Percentiles rank a stretch among this genome's conserved stretches.
Conservation (phyloP, 208 protist genomes). For the Acanthamoeba lugdunensis region DNA sequence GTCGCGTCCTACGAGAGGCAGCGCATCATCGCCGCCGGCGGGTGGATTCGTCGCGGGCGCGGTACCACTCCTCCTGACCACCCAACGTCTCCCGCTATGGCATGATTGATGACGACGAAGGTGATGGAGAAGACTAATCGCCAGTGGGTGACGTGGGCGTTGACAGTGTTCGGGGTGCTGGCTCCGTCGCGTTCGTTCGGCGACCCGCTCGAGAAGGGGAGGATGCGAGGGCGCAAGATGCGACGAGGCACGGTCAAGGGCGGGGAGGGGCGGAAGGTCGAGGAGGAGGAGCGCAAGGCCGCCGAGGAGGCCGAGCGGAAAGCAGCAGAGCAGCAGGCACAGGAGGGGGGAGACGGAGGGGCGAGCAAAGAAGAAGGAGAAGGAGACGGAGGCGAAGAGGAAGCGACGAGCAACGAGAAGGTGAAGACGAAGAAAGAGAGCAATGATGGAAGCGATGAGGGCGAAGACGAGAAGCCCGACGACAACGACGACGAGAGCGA, state of each 20-base stretch:
- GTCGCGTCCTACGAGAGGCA: slow-evolving; percentile 31
- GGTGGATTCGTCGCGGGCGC: slow-evolving; percentile 24
- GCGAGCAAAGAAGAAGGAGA: background rate
- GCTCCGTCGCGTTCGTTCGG: slow-evolving; percentile 52
- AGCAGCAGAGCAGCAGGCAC: background rate
- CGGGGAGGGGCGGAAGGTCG: slow-evolving; percentile 13
- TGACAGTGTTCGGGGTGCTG: slow-evolving; percentile 37
- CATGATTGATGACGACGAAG: too few species aligned
- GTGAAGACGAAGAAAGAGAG: background rate
- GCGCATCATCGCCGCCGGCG: slow-evolving; percentile 36
- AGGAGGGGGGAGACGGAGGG: background rate
- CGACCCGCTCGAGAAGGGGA: slow-evolving; percentile 25
- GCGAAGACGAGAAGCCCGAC: background rate
- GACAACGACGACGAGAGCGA: background rate
- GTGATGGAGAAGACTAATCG: background rate
- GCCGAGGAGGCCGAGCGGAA: background rate
- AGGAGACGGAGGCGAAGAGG: background rate
- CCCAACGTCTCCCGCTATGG: background rate
- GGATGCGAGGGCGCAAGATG: slow-evolving; percentile 54
- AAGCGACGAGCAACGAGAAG: background rate
- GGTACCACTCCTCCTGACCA: background rate
- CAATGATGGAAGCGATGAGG: background rate
- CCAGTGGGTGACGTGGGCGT: background rate
- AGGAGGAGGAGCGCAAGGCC: background rate
- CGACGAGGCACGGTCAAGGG: slow-evolving; percentile 20